phyloP scores from a whole-genome alignment of 352 stramenopile species.

The Blastocystis sp. region DNA sequence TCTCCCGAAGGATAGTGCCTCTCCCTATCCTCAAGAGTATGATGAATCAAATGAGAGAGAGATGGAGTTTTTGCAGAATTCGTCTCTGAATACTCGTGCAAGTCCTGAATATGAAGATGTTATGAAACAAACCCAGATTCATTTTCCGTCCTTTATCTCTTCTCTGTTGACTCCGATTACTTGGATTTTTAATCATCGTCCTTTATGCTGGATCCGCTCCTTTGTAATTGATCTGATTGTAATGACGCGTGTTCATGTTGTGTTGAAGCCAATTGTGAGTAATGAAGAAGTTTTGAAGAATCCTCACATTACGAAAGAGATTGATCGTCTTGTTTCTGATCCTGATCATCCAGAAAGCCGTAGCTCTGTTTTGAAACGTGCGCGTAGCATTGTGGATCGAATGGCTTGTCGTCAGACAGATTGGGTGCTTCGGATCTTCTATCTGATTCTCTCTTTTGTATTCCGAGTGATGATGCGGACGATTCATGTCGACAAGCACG shows the following conservation, averaged over 20 bases:
- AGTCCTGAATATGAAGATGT: slow-evolving; percentile 49
- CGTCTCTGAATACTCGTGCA: slow-evolving; percentile 17
- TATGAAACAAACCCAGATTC: neutral
- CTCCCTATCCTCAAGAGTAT: slow-evolving; percentile 38
- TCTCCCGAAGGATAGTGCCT: neutral
- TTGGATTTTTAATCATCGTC: slow-evolving; percentile 46
- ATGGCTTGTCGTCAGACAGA: slow-evolving; percentile 33
- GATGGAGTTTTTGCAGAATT: slow-evolving; percentile 24
- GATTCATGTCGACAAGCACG: slow-evolving; percentile 36
- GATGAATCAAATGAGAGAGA: slow-evolving; percentile 33
- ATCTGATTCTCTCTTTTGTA: slow-evolving; percentile 38
- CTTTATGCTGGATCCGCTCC: slow-evolving; percentile 15
- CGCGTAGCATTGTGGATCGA: neutral
- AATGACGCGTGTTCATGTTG: neutral
- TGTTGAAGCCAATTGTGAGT: neutral
- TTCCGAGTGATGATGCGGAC: slow-evolving; percentile 36
- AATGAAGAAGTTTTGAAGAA: slow-evolving; percentile 40
- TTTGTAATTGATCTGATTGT: slow-evolving; percentile 6
- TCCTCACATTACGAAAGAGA: slow-evolving; percentile 32
- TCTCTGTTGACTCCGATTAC: neutral
- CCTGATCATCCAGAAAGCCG: neutral
- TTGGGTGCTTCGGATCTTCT: slow-evolving; percentile 59
- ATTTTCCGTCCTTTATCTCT: neutral
- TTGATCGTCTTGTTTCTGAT: slow-evolving; percentile 11
- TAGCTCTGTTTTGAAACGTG: neutral